These are phyloP conservation scores for Themeda triandra DNA, from an alignment of 176 grass and related monocot genomes.

Conservation along the genomic window DNA sequence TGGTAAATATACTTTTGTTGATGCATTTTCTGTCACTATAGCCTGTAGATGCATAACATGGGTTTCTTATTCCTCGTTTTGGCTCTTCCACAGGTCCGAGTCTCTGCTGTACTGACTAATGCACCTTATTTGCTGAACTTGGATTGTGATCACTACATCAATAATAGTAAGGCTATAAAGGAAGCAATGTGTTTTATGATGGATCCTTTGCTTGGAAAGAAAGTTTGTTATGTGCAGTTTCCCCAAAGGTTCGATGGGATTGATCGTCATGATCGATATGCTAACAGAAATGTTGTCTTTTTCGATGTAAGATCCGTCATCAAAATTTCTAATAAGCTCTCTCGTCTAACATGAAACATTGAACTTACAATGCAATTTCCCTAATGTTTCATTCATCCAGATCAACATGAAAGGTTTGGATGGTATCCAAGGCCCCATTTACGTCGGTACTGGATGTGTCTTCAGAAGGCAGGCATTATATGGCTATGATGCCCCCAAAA, in stretches of 20 bases:
- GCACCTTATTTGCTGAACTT: slow-evolving; percentile 83
- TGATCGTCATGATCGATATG: slow-evolving; percentile 92
- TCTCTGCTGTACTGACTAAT: slow-evolving; percentile 60
- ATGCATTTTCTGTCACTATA: slow-evolving; percentile 5
- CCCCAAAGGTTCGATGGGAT: slow-evolving; percentile 93
- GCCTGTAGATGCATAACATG: slow-evolving; percentile 5
- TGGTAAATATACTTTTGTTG: slow-evolving; percentile 45
- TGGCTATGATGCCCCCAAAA: slow-evolving; percentile 84
- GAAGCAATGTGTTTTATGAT: slow-evolving; percentile 99
- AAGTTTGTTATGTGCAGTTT: slow-evolving; percentile 90
- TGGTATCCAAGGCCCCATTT: slow-evolving; percentile 96
- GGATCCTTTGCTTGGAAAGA: slow-evolving; percentile 88
- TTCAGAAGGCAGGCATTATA: slow-evolving; percentile 82
- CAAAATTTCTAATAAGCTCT: background rate
- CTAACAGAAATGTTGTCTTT: slow-evolving; percentile 83
- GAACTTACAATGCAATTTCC: background rate
- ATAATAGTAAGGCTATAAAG: slow-evolving; percentile 83
- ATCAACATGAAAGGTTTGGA: slow-evolving; percentile 99
- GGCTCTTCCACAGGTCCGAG: slow-evolving; percentile 41
- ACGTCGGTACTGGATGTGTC: slow-evolving; percentile 86
- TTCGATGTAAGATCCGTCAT: slow-evolving; percentile 70
- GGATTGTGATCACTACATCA: slow-evolving; percentile 96
- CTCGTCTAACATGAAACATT: background rate
- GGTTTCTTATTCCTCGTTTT: background rate
- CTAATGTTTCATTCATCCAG: slow-evolving; percentile 38